Conservation (phyloP, 306 rosid genomes). For the Vigna nakashimae region DNA sequence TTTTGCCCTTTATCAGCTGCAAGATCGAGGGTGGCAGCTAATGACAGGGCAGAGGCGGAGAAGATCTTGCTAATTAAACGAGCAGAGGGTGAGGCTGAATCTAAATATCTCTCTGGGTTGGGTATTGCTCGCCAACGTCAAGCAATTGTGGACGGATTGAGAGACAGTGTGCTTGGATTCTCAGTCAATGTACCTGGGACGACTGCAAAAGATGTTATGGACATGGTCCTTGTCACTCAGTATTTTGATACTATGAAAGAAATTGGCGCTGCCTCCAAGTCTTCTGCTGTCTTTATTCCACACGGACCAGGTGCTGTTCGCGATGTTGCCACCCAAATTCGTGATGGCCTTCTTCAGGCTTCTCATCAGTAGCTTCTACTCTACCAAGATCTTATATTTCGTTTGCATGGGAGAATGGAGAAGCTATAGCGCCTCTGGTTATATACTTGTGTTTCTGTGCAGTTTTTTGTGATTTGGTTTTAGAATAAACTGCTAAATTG, state of each 20-base stretch:
- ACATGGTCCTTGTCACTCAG: conserved; percentile 97
- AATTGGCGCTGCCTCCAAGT: conserved; percentile 87
- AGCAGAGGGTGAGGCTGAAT: conserved; percentile 96
- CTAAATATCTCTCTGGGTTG: conserved; percentile 85
- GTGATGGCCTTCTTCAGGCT: conserved; percentile 92
- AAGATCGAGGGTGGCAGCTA: conserved; percentile 87
- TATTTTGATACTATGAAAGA: conserved; percentile 98
- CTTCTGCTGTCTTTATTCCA: conserved; percentile 95
- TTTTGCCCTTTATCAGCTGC: conserved; percentile 67
- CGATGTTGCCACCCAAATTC: conserved; percentile 84
- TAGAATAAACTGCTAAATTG: neutral
- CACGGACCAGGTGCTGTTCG: conserved; percentile 98
- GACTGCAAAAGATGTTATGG: conserved; percentile 91
- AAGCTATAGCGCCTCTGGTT: conserved; percentile 25
- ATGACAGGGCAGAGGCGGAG: conserved; percentile 97
- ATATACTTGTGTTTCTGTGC: conserved; percentile 8
- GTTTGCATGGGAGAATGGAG: conserved; percentile 28
- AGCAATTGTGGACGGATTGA: conserved; percentile 91
- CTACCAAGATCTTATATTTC: conserved; percentile 24
- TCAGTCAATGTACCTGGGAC: conserved; percentile 93
- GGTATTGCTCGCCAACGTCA: conserved; percentile 98
- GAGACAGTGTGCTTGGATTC: conserved; percentile 93
- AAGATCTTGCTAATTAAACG: conserved; percentile 86
- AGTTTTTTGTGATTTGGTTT: conserved; percentile 26
- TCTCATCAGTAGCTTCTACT: conserved; percentile 50